Percentiles rank a stretch among this genome's conserved stretches.
These are phyloP conservation scores for Fusarium avenaceum DNA, from an alignment of 2,329 filamentous ascomycete species.

Conservation along the genomic window DNA sequence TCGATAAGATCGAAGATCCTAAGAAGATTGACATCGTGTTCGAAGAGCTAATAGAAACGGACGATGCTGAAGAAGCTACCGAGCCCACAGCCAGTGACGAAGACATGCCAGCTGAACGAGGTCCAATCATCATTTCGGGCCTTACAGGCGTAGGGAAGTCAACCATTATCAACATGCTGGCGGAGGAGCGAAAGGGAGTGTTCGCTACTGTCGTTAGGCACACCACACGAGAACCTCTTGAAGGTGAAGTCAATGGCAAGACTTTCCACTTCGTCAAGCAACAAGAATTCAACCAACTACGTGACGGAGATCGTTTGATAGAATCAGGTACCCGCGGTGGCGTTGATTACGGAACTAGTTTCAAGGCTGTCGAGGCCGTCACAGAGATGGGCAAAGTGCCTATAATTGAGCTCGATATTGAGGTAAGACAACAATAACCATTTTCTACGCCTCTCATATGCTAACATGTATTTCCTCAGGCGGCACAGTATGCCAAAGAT, in stretches of 20 bases:
- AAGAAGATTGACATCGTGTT: slow-evolving; percentile 76
- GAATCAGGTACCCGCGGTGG: slow-evolving; percentile 67
- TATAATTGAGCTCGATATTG: slow-evolving; percentile 65
- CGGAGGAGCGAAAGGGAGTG: slow-evolving; percentile 73
- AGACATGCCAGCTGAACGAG: slow-evolving; percentile 62
- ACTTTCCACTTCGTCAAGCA: slow-evolving; percentile 69
- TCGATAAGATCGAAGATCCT: slow-evolving; percentile 90
- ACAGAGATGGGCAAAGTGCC: slow-evolving; percentile 71
- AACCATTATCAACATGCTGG: slow-evolving; percentile 72
- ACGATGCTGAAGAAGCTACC: slow-evolving; percentile 54
- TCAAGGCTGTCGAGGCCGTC: slow-evolving; percentile 65
- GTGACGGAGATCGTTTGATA: slow-evolving; percentile 71
- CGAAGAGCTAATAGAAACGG: slow-evolving; percentile 60
- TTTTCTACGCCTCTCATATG: neutral
- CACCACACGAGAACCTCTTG: slow-evolving; percentile 64
- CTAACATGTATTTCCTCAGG: slow-evolving; percentile 54
- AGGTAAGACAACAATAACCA: slow-evolving; percentile 59
- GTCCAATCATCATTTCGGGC: slow-evolving; percentile 76
- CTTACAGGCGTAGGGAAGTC: slow-evolving; percentile 73
- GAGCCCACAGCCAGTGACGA: slow-evolving; percentile 51
- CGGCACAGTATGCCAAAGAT: slow-evolving; percentile 69
- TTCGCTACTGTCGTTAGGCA: slow-evolving; percentile 72
- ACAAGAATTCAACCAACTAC: slow-evolving; percentile 68
- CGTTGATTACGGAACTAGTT: slow-evolving; percentile 68
- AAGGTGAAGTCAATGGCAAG: slow-evolving; percentile 66